phyloP scores from a whole-genome alignment of 164 flowering plant genomes.

The Dillenia turbinata region DNA sequence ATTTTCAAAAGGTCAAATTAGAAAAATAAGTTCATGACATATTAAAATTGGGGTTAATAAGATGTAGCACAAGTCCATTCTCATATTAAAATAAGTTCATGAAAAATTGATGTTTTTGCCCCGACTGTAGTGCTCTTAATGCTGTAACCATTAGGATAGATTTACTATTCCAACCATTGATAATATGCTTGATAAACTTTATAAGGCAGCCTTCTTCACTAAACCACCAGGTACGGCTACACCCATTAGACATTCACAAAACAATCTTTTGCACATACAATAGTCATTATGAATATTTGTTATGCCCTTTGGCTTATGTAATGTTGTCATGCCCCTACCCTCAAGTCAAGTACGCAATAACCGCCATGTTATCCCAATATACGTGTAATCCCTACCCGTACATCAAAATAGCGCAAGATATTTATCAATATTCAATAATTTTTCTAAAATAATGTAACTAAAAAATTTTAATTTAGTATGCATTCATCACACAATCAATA shows the following conservation, averaged over 20 bases:
- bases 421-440: no score
- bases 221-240: conserved; percentile 6
- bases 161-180: conserved; percentile 9
- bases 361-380: no score
- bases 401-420: no score
- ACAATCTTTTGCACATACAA: conserved; percentile 8
- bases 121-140: conserved; percentile 3
- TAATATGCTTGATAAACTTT: conserved; percentile 2
- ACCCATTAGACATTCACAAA: conserved; percentile 2
- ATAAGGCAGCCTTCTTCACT: background rate
- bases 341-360: no score
- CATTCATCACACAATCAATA: no score
- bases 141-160: background rate
- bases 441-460: no score
- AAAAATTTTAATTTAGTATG: no score
- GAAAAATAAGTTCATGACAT: background rate
- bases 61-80: conserved; percentile 2
- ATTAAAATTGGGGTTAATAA: background rate
- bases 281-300: no score
- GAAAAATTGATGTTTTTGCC: conserved; percentile 7
- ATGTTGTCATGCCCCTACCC: no score
- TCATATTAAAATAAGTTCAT: background rate
- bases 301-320: no score
- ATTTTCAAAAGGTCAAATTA: no score
- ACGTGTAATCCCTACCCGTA: no score